Evolutionary conservation across 805 yeast genomes (phyloP).

Genomic region (Kurtzmaniella fragi): DNA sequence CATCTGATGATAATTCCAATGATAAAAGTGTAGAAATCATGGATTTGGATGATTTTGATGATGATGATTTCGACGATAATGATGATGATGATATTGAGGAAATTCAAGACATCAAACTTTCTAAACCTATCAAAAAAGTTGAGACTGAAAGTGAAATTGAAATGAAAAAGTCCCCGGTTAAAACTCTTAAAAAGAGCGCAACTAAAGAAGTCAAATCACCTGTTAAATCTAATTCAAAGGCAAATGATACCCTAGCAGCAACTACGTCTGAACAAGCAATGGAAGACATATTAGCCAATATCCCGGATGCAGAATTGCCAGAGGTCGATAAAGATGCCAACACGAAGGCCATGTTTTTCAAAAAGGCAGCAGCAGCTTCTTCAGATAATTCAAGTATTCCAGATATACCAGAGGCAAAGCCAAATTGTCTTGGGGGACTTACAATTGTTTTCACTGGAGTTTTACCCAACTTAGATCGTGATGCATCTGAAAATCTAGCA

Average conservation of each 20-base stretch:
- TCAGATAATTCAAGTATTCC: conserved; percentile 25
- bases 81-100: too few species aligned
- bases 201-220: conserved; percentile 5
- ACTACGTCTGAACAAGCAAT: conserved; percentile 31
- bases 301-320: conserved; percentile 72
- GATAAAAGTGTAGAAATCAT: too few species aligned
- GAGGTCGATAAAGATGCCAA: conserved; percentile 47
- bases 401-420: conserved; percentile 75
- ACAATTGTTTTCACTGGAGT: conserved; percentile 93
- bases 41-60: too few species aligned
- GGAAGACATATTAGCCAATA: conserved; percentile 51
- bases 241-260: conserved; percentile 4
- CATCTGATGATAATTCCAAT: too few species aligned
- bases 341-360: conserved; percentile 53
- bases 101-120: too few species aligned
- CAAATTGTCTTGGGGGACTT: conserved; percentile 81
- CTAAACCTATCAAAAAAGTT: background rate
- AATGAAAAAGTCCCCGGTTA: conserved; percentile 4
- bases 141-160: conserved; percentile 3
- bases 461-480: conserved; percentile 74
- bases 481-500: conserved; percentile 69
- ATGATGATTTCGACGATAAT: too few species aligned
- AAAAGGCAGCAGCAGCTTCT: conserved; percentile 13
- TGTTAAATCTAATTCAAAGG: conserved; percentile 6
- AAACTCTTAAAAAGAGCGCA: conserved; percentile 6